A percentile compares a stretch with the other conserved stretches of the same genome.
Evolutionary conservation across 179 eudicot species (phyloP).

Genomic region (Corrigiola litoralis): DNA sequence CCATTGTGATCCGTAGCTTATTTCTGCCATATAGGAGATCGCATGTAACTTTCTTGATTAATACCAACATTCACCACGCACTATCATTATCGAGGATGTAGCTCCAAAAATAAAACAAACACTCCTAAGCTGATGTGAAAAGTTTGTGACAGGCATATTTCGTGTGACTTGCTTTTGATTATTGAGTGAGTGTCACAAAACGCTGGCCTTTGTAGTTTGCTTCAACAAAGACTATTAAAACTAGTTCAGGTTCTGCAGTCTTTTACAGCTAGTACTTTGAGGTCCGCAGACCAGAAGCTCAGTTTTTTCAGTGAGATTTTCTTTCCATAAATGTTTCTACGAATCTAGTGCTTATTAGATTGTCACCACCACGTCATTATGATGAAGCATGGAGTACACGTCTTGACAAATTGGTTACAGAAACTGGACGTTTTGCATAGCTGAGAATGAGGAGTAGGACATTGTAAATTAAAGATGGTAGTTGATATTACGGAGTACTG

Average conservation of each 20-base stretch:
- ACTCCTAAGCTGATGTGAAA: constrained; percentile 2
- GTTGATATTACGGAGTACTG: no score
- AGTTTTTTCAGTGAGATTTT: constrained; percentile 6
- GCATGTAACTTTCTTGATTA: background rate
- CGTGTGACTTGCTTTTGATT: no score
- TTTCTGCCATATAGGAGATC: background rate
- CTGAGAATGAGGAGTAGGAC: no score
- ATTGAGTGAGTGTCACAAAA: no score
- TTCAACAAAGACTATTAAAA: no score
- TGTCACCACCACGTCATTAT: constrained; percentile 11
- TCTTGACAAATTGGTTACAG: background rate
- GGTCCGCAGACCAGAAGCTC: constrained; percentile 8
- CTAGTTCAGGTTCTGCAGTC: constrained; percentile 12
- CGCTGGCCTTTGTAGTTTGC: no score
- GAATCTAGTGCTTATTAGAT: background rate
- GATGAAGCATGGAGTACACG: background rate
- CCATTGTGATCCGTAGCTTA: background rate
- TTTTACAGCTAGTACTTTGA: background rate
- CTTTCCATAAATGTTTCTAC: background rate
- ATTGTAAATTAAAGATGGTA: no score
- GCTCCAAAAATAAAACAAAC: no score
- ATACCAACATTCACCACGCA: no score
- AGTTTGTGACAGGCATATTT: constrained; percentile 1
- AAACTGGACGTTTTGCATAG: background rate
- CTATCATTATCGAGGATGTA: background rate